A percentile compares a stretch with the other conserved stretches of the same genome.
phyloP scores from a whole-genome alignment of 371 early-diverging fungal species.

The Mucor saturninus region DNA sequence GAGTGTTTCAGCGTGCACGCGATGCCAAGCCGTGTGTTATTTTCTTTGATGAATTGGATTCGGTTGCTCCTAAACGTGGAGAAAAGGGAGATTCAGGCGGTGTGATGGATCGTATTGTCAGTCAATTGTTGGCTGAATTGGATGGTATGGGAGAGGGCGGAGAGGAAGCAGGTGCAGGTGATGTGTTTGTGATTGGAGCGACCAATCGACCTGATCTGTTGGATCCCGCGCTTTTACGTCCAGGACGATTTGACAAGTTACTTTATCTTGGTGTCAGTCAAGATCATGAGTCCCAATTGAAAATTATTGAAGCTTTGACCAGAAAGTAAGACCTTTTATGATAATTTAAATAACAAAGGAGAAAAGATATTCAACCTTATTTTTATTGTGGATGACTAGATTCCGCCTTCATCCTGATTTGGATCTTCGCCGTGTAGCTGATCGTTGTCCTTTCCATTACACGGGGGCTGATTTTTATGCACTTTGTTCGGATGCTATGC shows the following conservation, averaged over 20 bases:
- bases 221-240: constrained; percentile 87
- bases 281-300: constrained; percentile 83
- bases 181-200: constrained; percentile 99
- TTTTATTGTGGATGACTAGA: constrained; percentile 33
- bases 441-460: constrained; percentile 86
- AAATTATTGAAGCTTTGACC: constrained; percentile 91
- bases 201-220: constrained; percentile 99
- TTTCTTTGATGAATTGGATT: constrained; percentile 99
- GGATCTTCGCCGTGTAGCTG: constrained; percentile 76
- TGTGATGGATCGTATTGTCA: constrained; percentile 98
- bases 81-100: constrained; percentile 97
- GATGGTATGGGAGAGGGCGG: constrained; percentile 85
- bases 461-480: constrained; percentile 99
- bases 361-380: neutral
- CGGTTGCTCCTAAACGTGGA: constrained; percentile 96
- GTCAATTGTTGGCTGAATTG: constrained; percentile 93
- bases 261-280: constrained; percentile 93
- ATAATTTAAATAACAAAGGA: neutral
- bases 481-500: constrained; percentile 94
- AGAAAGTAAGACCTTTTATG: constrained; percentile 70
- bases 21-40: constrained; percentile 99
- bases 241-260: constrained; percentile 91
- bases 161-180: constrained; percentile 59
- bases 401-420: constrained; percentile 83
- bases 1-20: constrained; percentile 97